These are phyloP conservation scores for Mycena maculata DNA, from an alignment of 768 basidiomycete species.

Conservation along the genomic window DNA sequence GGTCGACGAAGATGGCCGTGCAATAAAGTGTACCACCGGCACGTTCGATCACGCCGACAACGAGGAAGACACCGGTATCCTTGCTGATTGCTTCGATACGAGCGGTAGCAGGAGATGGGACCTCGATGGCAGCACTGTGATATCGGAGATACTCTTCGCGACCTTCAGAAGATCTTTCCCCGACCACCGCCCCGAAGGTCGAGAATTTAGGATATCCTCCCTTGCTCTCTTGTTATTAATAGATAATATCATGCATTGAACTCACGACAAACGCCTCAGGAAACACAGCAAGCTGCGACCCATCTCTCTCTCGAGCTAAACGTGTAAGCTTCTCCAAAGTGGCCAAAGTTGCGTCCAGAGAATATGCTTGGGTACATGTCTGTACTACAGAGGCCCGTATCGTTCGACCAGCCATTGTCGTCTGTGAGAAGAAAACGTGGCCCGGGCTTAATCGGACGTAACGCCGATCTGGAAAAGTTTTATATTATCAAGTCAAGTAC, in stretches of 20 bases:
- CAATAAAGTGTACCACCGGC: constrained; percentile 73
- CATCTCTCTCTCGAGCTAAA: constrained; percentile 59
- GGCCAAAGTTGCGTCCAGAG: constrained; percentile 57
- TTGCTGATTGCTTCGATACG: constrained; percentile 61
- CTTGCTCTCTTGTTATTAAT: constrained; percentile 47
- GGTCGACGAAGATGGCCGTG: constrained; percentile 67
- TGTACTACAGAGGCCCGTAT: constrained; percentile 66
- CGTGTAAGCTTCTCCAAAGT: constrained; percentile 61
- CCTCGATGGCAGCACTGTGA: constrained; percentile 63
- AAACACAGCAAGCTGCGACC: constrained; percentile 62
- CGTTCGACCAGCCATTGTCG: constrained; percentile 12
- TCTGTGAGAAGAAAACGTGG: not conserved
- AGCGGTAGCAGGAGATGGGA: constrained; percentile 63
- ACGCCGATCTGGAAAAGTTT: not conserved
- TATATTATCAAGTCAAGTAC: constrained; percentile 20
- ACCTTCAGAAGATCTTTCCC: constrained; percentile 60
- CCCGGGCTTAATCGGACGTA: not conserved
- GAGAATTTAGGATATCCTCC: constrained; percentile 73
- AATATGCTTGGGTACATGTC: constrained; percentile 59
- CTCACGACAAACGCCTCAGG: constrained; percentile 72
- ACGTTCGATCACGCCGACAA: constrained; percentile 70
- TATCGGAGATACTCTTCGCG: constrained; percentile 71
- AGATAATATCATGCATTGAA: not conserved
- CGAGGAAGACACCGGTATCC: constrained; percentile 54
- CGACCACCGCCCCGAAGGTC: constrained; percentile 62